phyloP scores from a whole-genome alignment of 2,329 filamentous ascomycete species.

The Fragosphaeria purpurea region DNA sequence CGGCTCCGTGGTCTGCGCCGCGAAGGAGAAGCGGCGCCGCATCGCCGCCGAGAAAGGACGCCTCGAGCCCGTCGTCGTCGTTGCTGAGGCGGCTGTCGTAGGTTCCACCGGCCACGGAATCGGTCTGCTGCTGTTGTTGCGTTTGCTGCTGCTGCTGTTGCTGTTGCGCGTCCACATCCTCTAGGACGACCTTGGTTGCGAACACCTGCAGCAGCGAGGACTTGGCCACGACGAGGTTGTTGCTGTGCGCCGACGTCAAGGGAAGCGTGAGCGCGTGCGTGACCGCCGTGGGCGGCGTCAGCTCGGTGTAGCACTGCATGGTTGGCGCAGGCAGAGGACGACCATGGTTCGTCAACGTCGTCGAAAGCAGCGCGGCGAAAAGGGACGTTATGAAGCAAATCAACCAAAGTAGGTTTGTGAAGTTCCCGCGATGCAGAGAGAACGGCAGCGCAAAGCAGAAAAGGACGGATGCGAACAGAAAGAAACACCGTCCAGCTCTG shows the following conservation, averaged over 20 bases:
- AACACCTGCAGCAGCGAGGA: slow-evolving; percentile 92
- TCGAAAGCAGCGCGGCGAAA: slow-evolving; percentile 6
- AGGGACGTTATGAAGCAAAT: no score
- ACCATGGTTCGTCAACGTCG: slow-evolving; percentile 10
- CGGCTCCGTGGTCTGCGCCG: slow-evolving; percentile 49
- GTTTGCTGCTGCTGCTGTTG: slow-evolving; percentile 22
- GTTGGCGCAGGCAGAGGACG: slow-evolving; percentile 14
- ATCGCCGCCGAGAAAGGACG: slow-evolving; percentile 57
- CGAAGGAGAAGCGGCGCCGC: slow-evolving; percentile 47
- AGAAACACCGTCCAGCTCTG: no score
- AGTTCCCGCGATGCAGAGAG: no score
- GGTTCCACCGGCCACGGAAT: slow-evolving; percentile 25
- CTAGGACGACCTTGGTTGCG: slow-evolving; percentile 55
- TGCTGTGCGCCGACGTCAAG: slow-evolving; percentile 64
- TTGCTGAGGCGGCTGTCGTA: slow-evolving; percentile 47
- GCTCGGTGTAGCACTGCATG: slow-evolving; percentile 98
- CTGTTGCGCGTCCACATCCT: slow-evolving; percentile 46
- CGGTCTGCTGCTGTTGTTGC: slow-evolving; percentile 24
- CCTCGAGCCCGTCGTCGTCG: slow-evolving; percentile 55
- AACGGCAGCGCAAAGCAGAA: no score
- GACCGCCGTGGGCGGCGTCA: slow-evolving; percentile 88
- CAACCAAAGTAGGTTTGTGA: no score
- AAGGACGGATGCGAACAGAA: no score
- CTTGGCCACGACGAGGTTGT: slow-evolving; percentile 84
- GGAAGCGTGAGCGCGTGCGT: slow-evolving; percentile 74